These are phyloP conservation scores for Pythium guiyangense DNA, from an alignment of 352 stramenopile species.

Conservation along the genomic window DNA sequence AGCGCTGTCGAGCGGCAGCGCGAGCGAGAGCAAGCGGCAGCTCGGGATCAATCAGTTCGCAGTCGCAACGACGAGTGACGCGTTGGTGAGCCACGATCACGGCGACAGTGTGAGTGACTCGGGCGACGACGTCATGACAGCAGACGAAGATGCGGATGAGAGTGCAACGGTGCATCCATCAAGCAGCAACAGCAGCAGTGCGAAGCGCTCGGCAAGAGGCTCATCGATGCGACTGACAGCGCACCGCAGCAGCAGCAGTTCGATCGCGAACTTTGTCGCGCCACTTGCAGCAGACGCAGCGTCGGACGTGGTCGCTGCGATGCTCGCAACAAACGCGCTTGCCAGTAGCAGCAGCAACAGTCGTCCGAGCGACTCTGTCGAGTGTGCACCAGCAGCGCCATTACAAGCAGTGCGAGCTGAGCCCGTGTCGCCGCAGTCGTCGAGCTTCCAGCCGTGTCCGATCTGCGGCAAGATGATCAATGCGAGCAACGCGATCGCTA, in stretches of 20 bases:
- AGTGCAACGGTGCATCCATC: background rate
- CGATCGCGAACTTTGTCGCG: slow-evolving; percentile 11
- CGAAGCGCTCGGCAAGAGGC: background rate
- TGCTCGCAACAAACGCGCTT: slow-evolving; percentile 18
- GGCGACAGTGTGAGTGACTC: background rate
- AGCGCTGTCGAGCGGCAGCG: slow-evolving; percentile 9
- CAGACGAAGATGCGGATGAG: background rate
- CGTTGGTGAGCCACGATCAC: background rate
- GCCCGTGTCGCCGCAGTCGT: background rate
- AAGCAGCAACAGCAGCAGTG: background rate
- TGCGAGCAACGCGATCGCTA: slow-evolving; percentile 34
- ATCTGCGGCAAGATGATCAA: slow-evolving; percentile 58
- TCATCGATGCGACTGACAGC: background rate
- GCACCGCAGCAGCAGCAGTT: background rate
- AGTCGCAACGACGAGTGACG: slow-evolving; percentile 8
- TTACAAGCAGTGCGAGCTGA: background rate
- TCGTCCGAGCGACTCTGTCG: background rate
- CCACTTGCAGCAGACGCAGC: slow-evolving; percentile 6
- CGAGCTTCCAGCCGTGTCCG: slow-evolving; percentile 39
- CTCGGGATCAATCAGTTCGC: slow-evolving; percentile 41
- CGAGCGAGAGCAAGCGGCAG: slow-evolving; percentile 28
- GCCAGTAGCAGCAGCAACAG: background rate
- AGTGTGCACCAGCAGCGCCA: background rate
- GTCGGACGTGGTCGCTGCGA: slow-evolving; percentile 11
- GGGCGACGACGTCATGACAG: slow-evolving; percentile 1